Percentiles rank a stretch among this genome's conserved stretches.
Conservation (phyloP, 176 grass and related monocot genomes). For the Tillandsia leiboldiana region DNA sequence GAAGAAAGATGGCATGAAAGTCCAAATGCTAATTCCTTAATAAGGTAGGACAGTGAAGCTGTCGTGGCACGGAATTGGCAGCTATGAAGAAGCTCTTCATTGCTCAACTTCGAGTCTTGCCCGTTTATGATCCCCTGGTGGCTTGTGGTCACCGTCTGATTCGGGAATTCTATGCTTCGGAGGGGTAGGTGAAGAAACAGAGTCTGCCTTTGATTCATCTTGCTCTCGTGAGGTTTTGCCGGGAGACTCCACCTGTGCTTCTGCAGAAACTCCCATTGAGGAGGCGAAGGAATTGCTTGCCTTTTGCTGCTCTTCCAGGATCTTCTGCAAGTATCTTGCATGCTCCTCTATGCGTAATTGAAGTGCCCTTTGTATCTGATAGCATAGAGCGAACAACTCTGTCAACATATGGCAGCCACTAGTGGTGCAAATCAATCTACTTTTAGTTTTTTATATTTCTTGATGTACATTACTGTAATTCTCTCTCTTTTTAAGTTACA, state of each 20-base stretch:
- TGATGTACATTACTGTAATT: no score
- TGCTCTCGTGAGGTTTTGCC: neutral
- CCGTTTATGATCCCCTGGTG: slow-evolving; percentile 23
- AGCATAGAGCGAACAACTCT: slow-evolving; percentile 2
- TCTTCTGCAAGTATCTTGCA: slow-evolving; percentile 69
- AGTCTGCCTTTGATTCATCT: slow-evolving; percentile 8
- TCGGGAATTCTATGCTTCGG: slow-evolving; percentile 19
- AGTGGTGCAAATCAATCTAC: neutral
- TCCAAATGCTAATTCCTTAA: slow-evolving; percentile 9
- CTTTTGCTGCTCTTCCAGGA: slow-evolving; percentile 68
- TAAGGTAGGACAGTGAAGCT: slow-evolving; percentile 5
- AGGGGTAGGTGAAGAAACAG: slow-evolving; percentile 1
- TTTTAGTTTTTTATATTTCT: no score
- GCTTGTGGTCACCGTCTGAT: slow-evolving; percentile 17
- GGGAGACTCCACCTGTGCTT: slow-evolving; percentile 13
- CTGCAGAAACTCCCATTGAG: slow-evolving; percentile 8
- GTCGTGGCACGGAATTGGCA: slow-evolving; percentile 14
- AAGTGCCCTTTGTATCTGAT: slow-evolving; percentile 69
- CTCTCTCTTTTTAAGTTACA: no score
- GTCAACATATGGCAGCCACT: neutral
- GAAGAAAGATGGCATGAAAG: neutral
- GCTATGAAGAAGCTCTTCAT: slow-evolving; percentile 23
- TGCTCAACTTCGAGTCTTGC: slow-evolving; percentile 33
- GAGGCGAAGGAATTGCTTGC: slow-evolving; percentile 23
- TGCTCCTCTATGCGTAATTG: slow-evolving; percentile 78